Evolutionary conservation across 306 rosid genomes (phyloP).

Genomic region (Myrica gale): DNA sequence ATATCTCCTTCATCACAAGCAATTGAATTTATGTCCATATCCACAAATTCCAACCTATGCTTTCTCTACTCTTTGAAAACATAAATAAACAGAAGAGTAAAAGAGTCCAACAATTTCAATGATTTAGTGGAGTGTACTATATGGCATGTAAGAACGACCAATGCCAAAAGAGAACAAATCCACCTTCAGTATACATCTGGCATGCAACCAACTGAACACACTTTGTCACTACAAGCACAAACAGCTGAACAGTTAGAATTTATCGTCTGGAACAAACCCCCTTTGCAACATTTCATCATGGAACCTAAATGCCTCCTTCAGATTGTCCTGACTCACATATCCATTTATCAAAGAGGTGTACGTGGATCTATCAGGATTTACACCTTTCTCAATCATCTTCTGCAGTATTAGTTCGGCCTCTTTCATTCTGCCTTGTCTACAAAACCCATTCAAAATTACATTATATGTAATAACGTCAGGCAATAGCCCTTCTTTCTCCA

Average conservation of each 20-base stretch:
- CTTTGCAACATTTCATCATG: conserved; percentile 91
- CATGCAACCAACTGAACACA: conserved; percentile 18
- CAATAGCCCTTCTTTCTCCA: conserved; percentile 68
- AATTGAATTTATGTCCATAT: neutral
- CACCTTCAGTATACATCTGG: conserved; percentile 28
- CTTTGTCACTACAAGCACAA: conserved; percentile 14
- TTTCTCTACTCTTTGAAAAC: neutral
- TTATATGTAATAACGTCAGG: conserved; percentile 73
- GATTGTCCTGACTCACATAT: conserved; percentile 72
- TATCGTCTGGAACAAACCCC: conserved; percentile 92
- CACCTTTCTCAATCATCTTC: conserved; percentile 74
- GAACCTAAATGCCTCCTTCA: conserved; percentile 79
- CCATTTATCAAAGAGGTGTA: conserved; percentile 78
- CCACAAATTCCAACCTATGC: neutral
- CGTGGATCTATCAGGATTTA: conserved; percentile 72
- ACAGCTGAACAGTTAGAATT: conserved; percentile 40
- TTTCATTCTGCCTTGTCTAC: conserved; percentile 68
- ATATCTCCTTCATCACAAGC: conserved; percentile 15
- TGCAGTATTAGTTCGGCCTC: conserved; percentile 69
- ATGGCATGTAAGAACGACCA: conserved; percentile 10
- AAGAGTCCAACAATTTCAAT: conserved; percentile 13
- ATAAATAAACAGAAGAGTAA: conserved; percentile 9
- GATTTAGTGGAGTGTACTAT: conserved; percentile 7
- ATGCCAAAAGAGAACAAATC: conserved; percentile 16
- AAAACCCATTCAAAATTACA: conserved; percentile 65